phyloP scores from a whole-genome alignment of 805 yeast genomes.

The Candida odintsovae region DNA sequence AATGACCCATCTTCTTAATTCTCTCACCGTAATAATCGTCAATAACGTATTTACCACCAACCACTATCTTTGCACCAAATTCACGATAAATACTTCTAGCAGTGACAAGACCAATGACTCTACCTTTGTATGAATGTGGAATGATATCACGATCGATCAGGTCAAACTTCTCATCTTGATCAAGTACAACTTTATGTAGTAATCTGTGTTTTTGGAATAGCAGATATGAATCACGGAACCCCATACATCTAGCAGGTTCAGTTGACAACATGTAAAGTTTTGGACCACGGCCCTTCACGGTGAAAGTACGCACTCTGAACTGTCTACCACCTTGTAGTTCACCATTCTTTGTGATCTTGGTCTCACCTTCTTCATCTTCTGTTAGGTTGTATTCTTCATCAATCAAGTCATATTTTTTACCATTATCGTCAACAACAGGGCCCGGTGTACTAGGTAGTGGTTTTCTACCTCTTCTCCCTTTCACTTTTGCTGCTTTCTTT shows the following conservation, averaged over 20 bases:
- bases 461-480: conserved; percentile 37
- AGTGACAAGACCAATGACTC: conserved; percentile 84
- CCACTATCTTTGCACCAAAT: conserved; percentile 81
- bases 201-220: conserved; percentile 81
- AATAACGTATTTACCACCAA: conserved; percentile 69
- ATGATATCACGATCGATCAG: conserved; percentile 74
- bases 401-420: conserved; percentile 54
- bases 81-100: conserved; percentile 87
- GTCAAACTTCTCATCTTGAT: conserved; percentile 76
- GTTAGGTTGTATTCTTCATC: conserved; percentile 77
- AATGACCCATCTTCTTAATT: conserved; percentile 48
- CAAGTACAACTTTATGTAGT: conserved; percentile 65
- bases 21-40: conserved; percentile 84
- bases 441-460: conserved; percentile 26
- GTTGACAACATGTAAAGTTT: conserved; percentile 85
- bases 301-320: conserved; percentile 67
- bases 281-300: conserved; percentile 53
- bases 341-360: conserved; percentile 65
- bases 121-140: conserved; percentile 86
- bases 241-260: conserved; percentile 93
- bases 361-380: conserved; percentile 73
- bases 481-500: conserved; percentile 11
- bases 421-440: conserved; percentile 54
- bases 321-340: conserved; percentile 64
- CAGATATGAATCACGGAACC: conserved; percentile 86